Evolutionary conservation across 2,329 filamentous ascomycete species (phyloP), one percentile per base, ranked within the genome.

Genomic region (Drechslerella dactyloides): DNA sequence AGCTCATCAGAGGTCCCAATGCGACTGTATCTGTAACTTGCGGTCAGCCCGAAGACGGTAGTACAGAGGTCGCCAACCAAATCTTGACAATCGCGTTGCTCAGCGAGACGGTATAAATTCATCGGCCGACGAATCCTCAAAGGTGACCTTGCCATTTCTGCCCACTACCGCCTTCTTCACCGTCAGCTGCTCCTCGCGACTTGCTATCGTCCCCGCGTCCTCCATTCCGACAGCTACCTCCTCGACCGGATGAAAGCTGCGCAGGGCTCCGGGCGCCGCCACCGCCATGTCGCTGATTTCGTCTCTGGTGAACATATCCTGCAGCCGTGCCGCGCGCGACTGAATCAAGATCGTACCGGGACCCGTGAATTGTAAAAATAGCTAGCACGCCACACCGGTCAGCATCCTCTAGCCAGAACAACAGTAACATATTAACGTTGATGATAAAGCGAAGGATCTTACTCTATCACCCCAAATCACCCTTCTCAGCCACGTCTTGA

Each of bases 271-370:
- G 0, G 91, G 86, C 33, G 92, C 89, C 4, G 87, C 83, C 77
- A 93, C 89, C 0, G 93, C 93, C 72, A 97, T 90, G 81, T 97
- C 94, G 75, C 96, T 93, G 63, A 97, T 86, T 75, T 99, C 89
- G 55, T 88, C 85, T 27, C 84, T 83, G 2, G 88, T 90, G 74
- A 99, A 82, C 1, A 90, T 85, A 74, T 99, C 93, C 59, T 86
- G 87, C 48, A 96, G 82, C 15, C 89, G 85, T 21, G 90, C 86
- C 13, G 88, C 92, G n/a, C 93, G 87, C 58, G 91, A 96, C 74
- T 96, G 96, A 77, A 99, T 83, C 48, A 97, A 84, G 54, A 99
- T 85, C 1, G 90, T 97, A 4, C 86, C 86, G 1, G 94, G 94
- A 0, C 94, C 94, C 64, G 88, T 85, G 78, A 99, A 97, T 77